Evolutionary conservation across 441 rosid species (phyloP).

Genomic region (Mallotus repandus): DNA sequence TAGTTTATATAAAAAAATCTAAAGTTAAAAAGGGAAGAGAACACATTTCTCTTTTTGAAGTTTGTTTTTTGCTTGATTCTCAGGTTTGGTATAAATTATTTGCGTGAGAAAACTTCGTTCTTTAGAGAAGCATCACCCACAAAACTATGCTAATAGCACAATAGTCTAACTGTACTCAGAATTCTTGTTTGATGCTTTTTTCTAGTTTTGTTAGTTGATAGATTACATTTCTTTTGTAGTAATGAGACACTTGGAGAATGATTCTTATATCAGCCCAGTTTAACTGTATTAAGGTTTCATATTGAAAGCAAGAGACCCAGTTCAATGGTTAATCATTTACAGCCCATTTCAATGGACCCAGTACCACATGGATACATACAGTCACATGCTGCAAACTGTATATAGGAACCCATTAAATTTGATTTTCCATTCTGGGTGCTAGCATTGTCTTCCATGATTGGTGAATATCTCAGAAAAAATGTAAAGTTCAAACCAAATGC

Average conservation of each 20-base stretch:
- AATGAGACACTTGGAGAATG: no score
- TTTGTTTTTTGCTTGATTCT: slow-evolving; percentile 39
- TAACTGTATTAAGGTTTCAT: no score
- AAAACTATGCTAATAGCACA: neutral
- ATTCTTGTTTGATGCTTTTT: no score
- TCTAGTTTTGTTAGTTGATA: no score
- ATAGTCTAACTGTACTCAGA: neutral
- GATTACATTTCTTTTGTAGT: no score
- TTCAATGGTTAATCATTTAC: neutral
- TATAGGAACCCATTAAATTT: no score
- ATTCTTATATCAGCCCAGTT: no score
- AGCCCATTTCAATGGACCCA: neutral
- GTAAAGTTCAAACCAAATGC: no score
- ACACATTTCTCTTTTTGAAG: neutral
- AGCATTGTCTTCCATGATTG: no score
- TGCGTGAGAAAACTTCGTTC: slow-evolving; percentile 28
- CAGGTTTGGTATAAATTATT: slow-evolving; percentile 32
- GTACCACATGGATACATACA: neutral
- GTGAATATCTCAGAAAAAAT: no score
- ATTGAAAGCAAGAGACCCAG: neutral
- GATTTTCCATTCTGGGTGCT: no score
- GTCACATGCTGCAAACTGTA: no score
- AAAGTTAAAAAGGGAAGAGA: neutral
- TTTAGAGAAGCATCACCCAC: slow-evolving; percentile 30
- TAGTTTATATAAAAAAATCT: neutral